phyloP scores from a whole-genome alignment of 768 basidiomycete genomes.

The Xerocomellus chrysenteron region DNA sequence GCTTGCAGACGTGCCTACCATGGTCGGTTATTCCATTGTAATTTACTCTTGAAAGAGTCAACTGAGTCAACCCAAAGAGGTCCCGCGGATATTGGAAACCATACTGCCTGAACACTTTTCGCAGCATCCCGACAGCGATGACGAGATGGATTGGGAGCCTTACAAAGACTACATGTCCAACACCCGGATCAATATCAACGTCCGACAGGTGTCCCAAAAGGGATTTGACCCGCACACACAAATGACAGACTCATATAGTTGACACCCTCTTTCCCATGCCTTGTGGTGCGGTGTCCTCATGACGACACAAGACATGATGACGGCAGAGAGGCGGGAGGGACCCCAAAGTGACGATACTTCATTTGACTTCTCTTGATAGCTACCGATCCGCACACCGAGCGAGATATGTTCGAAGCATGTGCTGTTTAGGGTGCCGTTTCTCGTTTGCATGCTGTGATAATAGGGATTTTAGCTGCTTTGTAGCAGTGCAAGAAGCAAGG shows the following conservation, averaged over 20 bases:
- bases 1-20: conserved; percentile 87
- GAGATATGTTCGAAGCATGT: conserved; percentile 6
- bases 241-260: not conserved
- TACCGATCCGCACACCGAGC: conserved; percentile 10
- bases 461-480: not conserved
- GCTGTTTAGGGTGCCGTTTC: not conserved
- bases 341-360: not conserved
- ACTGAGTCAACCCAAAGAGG: conserved; percentile 43
- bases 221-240: conserved; percentile 46
- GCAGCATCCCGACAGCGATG: conserved; percentile 24
- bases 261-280: not conserved
- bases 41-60: not conserved
- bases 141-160: conserved; percentile 50
- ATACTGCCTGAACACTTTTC: conserved; percentile 68
- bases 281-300: not conserved
- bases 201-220: conserved; percentile 83
- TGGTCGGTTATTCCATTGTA: conserved; percentile 48
- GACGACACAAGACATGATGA: conserved; percentile 10
- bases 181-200: conserved; percentile 88
- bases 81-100: conserved; percentile 84
- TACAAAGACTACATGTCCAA: conserved; percentile 64
- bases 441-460: not conserved
- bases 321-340: not conserved
- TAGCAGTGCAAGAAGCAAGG: not conserved
- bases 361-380: conserved; percentile 2